Evolutionary conservation across 805 yeast genomes (phyloP), one percentile per base, ranked within the genome.

Genomic region (Millerago galiae): DNA sequence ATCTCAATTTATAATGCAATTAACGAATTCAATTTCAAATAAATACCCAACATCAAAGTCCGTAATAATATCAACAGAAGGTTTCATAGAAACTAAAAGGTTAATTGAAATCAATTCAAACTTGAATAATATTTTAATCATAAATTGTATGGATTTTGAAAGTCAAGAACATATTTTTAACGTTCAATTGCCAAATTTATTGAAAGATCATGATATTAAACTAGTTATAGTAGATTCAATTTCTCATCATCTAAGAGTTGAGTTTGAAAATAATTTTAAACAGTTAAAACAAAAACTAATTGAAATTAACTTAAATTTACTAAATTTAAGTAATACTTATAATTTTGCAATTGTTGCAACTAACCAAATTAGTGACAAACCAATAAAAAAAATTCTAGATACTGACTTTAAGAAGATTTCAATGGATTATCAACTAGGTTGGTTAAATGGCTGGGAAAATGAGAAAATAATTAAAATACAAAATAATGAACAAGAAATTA

Each of bases 11-110:
- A 63, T 84, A 21, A 71, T 81, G 65, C 91, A 83, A 49, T 53
- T 89, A 40, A 69, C 83, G 2, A 63, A 79, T 3, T 64, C 79
- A 2, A 77, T 81, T 11, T 88, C 81, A 4, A 84, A 85, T 0
- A 46, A 75, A 8, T 40, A 17, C 14, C 31, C 40, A 7, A 69
- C 63, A 14, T 60, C 65, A 43, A 67, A 71, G 41, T 74, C 78
- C n/a, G 74, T 89, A n/a, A 83, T 73, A 53, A 77, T 90, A 0
- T 75, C 88, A 0, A 90, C 96, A 0, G 97, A 90, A 56, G 75
- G 84, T 3, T 74, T 76, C 13, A 52, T 86, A 26, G 84, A 84
- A 45, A 83, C 93, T 0, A 67, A 70, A 37, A 62, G 96, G 44
- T 59, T 89, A 35, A 55, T 65, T n/a, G 74, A 74, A 45, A 67